Percentiles rank a stretch among this genome's conserved stretches.
Conservation (phyloP, 2,329 filamentous ascomycete genomes). For the Trichoderma citrinoviride region DNA sequence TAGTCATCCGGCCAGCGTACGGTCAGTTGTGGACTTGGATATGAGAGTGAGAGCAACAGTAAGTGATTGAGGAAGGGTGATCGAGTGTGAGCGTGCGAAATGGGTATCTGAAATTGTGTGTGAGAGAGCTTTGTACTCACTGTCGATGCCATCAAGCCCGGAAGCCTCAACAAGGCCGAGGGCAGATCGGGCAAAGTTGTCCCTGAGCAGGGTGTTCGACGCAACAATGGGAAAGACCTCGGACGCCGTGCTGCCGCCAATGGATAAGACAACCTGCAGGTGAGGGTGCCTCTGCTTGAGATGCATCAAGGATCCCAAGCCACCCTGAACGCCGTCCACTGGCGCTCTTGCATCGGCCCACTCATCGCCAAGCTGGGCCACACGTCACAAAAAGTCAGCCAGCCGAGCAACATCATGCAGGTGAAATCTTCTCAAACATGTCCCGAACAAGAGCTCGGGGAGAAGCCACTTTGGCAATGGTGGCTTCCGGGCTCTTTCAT, state of each 20-base stretch:
- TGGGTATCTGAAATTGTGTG: background rate
- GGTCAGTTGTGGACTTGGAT: background rate
- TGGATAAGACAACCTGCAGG: slow-evolving; percentile 72
- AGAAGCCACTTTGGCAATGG: slow-evolving; percentile 13
- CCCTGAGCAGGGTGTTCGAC: slow-evolving; percentile 54
- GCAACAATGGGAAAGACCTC: slow-evolving; percentile 68
- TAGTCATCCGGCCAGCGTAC: slow-evolving; percentile 34
- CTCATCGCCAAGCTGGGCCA: slow-evolving; percentile 68
- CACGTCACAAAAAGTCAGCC: slow-evolving; percentile 29
- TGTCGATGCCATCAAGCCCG: slow-evolving; percentile 62
- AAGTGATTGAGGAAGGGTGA: too few relatives aligned
- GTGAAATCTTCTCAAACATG: slow-evolving; percentile 9
- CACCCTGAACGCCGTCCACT: slow-evolving; percentile 69
- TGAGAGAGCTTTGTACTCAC: slow-evolving; percentile 42
- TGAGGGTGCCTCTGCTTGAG: slow-evolving; percentile 69
- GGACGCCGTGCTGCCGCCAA: slow-evolving; percentile 66
- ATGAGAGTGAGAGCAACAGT: too few relatives aligned
- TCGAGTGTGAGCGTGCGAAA: background rate
- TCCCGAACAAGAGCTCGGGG: slow-evolving; percentile 1
- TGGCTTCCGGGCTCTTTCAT: slow-evolving; percentile 7
- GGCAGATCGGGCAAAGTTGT: slow-evolving; percentile 69
- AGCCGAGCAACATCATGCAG: slow-evolving; percentile 14
- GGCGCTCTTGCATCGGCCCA: slow-evolving; percentile 71
- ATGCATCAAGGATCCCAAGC: slow-evolving; percentile 68
- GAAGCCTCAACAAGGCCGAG: slow-evolving; percentile 66